Percentiles rank a stretch among this genome's conserved stretches.
Conservation (phyloP, 305 asterid genomes). For the Solanum aculeatissimum region DNA sequence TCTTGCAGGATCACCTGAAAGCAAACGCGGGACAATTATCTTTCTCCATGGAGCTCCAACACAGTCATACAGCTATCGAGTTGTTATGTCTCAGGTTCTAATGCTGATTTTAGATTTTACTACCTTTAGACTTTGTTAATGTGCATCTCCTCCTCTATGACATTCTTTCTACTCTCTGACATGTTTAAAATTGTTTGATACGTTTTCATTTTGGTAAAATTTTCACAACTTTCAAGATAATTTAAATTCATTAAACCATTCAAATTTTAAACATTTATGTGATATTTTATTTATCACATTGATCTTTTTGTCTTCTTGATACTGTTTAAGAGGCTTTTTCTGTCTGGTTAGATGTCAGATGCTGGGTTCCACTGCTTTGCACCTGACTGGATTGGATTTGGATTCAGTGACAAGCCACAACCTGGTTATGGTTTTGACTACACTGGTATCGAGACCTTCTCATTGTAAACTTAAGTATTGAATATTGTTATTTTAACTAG, state of each 20-base stretch:
- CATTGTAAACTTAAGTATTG: neutral
- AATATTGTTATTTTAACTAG: neutral
- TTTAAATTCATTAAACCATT: neutral
- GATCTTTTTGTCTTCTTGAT: neutral
- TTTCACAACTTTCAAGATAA: neutral
- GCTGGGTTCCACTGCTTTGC: slow-evolving; percentile 88
- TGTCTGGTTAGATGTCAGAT: slow-evolving; percentile 59
- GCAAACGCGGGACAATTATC: slow-evolving; percentile 69
- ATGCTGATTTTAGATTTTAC: slow-evolving; percentile 4
- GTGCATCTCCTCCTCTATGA: neutral
- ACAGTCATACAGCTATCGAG: slow-evolving; percentile 88
- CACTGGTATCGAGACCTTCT: slow-evolving; percentile 42
- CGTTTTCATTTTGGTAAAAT: neutral
- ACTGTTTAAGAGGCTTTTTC: neutral
- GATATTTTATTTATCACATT: neutral
- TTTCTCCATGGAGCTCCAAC: slow-evolving; percentile 98
- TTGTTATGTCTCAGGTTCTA: slow-evolving; percentile 87
- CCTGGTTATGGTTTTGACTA: slow-evolving; percentile 92
- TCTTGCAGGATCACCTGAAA: slow-evolving; percentile 57
- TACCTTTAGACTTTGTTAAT: neutral
- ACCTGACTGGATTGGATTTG: slow-evolving; percentile 98
- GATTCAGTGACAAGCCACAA: slow-evolving; percentile 93
- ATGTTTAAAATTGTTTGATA: neutral
- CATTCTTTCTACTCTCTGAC: neutral
- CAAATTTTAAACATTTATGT: neutral